Conservation (phyloP, 2,329 filamentous ascomycete genomes). For the Tolypocladium tropicale region DNA sequence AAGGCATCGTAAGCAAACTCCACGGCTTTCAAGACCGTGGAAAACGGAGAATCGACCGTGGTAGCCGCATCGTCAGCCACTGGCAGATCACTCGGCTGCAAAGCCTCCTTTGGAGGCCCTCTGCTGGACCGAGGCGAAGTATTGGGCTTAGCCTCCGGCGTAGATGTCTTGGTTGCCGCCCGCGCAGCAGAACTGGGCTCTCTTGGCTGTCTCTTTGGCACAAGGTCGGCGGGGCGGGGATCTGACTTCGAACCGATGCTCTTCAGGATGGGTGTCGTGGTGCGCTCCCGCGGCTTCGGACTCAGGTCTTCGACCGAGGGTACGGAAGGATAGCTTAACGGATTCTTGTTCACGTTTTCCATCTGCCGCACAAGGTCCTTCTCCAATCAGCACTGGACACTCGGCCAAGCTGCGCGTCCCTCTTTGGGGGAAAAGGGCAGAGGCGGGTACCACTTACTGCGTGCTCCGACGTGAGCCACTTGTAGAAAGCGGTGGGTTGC, state of each 20-base stretch:
- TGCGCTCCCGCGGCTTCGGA: slow-evolving; percentile 5
- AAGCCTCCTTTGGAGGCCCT: neutral
- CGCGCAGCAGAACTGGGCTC: neutral
- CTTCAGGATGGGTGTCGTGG: slow-evolving; percentile 3
- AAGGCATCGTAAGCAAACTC: slow-evolving; percentile 9
- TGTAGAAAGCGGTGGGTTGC: slow-evolving; percentile 35
- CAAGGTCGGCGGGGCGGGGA: neutral
- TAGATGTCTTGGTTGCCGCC: neutral
- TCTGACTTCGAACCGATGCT: slow-evolving; percentile 6
- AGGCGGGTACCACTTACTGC: slow-evolving; percentile 27
- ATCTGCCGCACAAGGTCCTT: slow-evolving; percentile 17
- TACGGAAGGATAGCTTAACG: slow-evolving; percentile 7
- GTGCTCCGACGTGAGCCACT: slow-evolving; percentile 33
- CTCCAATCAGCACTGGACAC: neutral
- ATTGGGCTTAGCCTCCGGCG: neutral
- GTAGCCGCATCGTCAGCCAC: neutral
- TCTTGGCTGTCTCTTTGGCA: neutral
- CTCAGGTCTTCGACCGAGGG: slow-evolving; percentile 9
- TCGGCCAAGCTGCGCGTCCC: neutral
- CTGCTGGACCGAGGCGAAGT: neutral
- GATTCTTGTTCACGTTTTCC: slow-evolving; percentile 11
- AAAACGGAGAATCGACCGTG: slow-evolving; percentile 14
- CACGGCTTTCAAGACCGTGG: slow-evolving; percentile 15
- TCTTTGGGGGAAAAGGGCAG: no score
- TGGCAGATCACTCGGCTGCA: neutral